Conservation (phyloP, 129 eudicot genomes). For the Arctium lappa region DNA sequence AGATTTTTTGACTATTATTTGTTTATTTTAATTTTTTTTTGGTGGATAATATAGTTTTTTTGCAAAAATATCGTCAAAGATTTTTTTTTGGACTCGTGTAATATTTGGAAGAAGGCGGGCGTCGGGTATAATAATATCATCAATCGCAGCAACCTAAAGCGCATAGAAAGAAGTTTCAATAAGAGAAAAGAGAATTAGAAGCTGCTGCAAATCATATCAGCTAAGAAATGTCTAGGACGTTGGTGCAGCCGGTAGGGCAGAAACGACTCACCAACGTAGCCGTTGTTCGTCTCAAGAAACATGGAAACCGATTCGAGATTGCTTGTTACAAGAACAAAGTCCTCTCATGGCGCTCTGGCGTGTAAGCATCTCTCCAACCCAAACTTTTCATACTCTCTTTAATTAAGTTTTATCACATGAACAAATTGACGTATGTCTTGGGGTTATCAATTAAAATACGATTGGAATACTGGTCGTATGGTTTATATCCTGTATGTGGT, state of each 20-base stretch:
- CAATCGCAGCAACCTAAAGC: too few species aligned
- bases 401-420: neutral
- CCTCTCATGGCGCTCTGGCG: slow-evolving; percentile 96
- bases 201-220: neutral
- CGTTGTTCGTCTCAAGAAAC: slow-evolving; percentile 87
- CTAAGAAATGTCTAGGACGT: slow-evolving; percentile 61
- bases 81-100: too few species aligned
- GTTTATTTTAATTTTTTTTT: too few species aligned
- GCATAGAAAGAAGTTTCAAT: too few species aligned
- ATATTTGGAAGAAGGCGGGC: too few species aligned
- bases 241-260: slow-evolving; percentile 94
- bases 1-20: too few species aligned
- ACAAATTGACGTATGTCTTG: neutral
- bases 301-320: slow-evolving; percentile 84
- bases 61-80: too few species aligned
- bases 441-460: neutral
- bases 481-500: neutral
- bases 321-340: slow-evolving; percentile 98
- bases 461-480: neutral
- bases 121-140: too few species aligned
- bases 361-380: slow-evolving; percentile 32
- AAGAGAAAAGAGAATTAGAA: too few species aligned
- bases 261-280: slow-evolving; percentile 92
- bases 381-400: neutral
- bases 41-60: too few species aligned